Conservation (phyloP, 2,329 filamentous ascomycete species). For the Trichoderma sp. region DNA sequence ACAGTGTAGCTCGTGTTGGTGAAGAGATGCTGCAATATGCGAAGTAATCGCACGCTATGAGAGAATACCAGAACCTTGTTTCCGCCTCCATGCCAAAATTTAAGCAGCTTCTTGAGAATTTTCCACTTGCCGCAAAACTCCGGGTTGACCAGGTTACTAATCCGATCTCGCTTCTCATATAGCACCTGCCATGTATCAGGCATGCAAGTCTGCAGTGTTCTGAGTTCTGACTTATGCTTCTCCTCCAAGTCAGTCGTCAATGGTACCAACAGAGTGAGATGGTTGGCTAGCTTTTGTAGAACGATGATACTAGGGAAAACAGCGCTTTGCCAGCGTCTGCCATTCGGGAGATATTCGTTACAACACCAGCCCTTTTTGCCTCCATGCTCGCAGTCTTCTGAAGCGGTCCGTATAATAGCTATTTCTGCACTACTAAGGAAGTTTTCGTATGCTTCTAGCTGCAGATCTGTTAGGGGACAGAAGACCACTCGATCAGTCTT, state of each 20-base stretch:
- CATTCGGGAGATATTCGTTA: slow-evolving; percentile 60
- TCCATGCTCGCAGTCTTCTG: slow-evolving; percentile 68
- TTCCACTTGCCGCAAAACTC: slow-evolving; percentile 98
- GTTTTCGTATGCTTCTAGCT: slow-evolving; percentile 80
- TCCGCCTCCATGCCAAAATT: slow-evolving; percentile 85
- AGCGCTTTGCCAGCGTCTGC: slow-evolving; percentile 70
- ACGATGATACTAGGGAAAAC: slow-evolving; percentile 85
- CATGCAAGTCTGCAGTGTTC: slow-evolving; percentile 72
- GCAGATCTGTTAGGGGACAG: slow-evolving; percentile 82
- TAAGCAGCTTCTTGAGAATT: slow-evolving; percentile 80
- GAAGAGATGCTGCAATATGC: slow-evolving; percentile 84
- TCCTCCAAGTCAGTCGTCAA: slow-evolving; percentile 63
- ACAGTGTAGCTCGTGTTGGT: slow-evolving; percentile 87
- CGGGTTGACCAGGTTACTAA: slow-evolving; percentile 79
- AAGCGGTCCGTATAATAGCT: slow-evolving; percentile 67
- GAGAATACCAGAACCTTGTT: slow-evolving; percentile 97
- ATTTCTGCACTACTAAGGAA: slow-evolving; percentile 73
- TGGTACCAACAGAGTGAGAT: slow-evolving; percentile 86
- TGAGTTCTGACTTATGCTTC: slow-evolving; percentile 77
- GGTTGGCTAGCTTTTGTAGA: slow-evolving; percentile 87
- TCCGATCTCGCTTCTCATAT: slow-evolving; percentile 74
- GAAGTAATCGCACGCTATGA: slow-evolving; percentile 83
- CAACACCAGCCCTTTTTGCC: slow-evolving; percentile 81
- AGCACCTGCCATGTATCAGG: slow-evolving; percentile 76
- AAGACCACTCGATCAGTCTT: slow-evolving; percentile 96